phyloP scores from a whole-genome alignment of 495 filamentous ascomycete genomes.

The Massariosphaeria phaeospora region DNA sequence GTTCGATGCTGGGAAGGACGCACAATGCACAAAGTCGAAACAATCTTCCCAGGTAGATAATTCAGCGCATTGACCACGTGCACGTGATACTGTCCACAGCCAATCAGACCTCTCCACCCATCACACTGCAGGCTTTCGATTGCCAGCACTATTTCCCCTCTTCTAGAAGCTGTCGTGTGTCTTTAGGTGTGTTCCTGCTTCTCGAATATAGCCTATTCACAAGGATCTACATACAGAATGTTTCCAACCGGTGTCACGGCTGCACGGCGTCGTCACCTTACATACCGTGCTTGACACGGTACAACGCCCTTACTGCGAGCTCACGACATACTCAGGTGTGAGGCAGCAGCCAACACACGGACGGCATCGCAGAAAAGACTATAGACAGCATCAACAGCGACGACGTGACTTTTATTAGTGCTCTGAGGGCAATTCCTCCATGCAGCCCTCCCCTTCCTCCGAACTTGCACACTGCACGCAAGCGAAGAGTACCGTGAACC shows the following conservation, averaged over 20 bases:
- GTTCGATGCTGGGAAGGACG: neutral
- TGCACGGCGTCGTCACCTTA: constrained; percentile 22
- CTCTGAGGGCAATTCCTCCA: neutral
- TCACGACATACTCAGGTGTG: no score
- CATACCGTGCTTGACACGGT: no score
- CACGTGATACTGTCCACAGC: no score
- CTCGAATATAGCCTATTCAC: constrained; percentile 18
- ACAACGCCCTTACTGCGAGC: no score
- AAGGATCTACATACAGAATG: constrained; percentile 1
- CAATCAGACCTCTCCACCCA: no score
- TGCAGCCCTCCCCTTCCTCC: no score
- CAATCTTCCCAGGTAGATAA: no score
- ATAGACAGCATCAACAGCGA: neutral
- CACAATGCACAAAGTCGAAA: no score
- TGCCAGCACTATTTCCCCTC: neutral
- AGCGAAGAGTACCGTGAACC: neutral
- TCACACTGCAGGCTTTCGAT: neutral
- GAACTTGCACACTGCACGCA: no score
- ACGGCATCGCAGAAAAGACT: neutral
- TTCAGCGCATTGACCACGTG: no score
- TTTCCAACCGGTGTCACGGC: constrained; percentile 8
- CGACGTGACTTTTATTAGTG: constrained; percentile 20
- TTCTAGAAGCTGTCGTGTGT: constrained; percentile 22
- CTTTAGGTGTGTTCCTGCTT: constrained; percentile 24
- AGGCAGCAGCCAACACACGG: no score